Evolutionary conservation across 257 asterid genomes (phyloP).

Genomic region (Penstemon davidsonii): DNA sequence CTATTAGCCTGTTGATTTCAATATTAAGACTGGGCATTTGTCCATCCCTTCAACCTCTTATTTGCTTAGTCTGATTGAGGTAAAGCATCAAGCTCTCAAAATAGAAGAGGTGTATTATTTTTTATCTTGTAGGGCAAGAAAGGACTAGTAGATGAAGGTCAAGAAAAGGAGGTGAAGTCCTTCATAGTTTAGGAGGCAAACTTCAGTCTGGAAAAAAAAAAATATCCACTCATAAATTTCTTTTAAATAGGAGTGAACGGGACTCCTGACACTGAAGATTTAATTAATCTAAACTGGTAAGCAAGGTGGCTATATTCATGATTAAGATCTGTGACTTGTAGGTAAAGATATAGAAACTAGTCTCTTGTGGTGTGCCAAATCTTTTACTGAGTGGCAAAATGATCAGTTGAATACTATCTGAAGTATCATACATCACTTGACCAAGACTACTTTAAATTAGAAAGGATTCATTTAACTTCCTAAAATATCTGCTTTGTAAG

Average conservation of each 20-base stretch:
- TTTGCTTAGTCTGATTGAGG: conserved; percentile 2
- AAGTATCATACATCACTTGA: background rate
- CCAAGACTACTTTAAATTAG: conserved; percentile 3
- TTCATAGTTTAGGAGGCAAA: conserved; percentile 23
- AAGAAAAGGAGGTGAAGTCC: conserved; percentile 49
- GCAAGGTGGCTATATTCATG: conserved; percentile 8
- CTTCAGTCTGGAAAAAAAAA: conserved; percentile 10
- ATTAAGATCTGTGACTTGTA: conserved; percentile 4
- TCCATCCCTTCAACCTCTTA: conserved; percentile 16
- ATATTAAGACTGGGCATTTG: background rate
- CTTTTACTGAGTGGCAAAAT: background rate
- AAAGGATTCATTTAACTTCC: background rate
- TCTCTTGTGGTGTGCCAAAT: background rate
- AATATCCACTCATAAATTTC: background rate
- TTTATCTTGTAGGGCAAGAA: conserved; percentile 64
- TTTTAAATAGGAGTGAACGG: no score
- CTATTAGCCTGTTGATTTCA: background rate
- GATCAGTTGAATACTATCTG: background rate
- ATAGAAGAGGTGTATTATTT: conserved; percentile 46
- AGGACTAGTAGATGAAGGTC: conserved; percentile 71
- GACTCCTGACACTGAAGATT: background rate
- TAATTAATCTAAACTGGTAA: conserved; percentile 8
- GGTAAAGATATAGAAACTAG: background rate
- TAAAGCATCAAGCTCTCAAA: conserved; percentile 29
- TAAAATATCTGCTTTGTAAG: background rate